Conservation (phyloP, 306 rosid species). For the Casuarina cunninghamiana region DNA sequence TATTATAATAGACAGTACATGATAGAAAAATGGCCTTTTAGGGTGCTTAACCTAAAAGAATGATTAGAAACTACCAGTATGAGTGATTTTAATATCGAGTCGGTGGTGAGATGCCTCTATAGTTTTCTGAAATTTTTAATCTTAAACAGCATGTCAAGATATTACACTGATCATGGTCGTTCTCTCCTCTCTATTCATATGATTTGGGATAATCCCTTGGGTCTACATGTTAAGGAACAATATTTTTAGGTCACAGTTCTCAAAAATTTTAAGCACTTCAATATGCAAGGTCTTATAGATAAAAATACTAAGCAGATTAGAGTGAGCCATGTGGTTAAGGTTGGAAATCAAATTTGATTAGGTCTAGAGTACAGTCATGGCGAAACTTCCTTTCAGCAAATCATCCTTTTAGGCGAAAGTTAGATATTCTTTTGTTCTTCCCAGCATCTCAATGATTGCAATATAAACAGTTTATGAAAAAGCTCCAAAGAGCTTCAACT, state of each 20-base stretch:
- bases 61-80: background rate
- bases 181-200: background rate
- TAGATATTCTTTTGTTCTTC: background rate
- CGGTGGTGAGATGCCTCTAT: background rate
- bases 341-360: background rate
- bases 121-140: too few species aligned
- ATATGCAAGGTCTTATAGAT: too few species aligned
- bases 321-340: too few species aligned
- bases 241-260: background rate
- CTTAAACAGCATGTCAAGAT: too few species aligned
- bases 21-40: background rate
- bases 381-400: background rate
- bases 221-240: background rate
- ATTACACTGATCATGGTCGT: background rate
- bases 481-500: too few species aligned
- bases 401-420: background rate
- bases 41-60: background rate
- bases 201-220: background rate
- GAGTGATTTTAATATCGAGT: background rate
- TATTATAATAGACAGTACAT: too few species aligned
- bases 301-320: too few species aligned
- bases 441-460: too few species aligned
- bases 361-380: background rate
- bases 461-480: too few species aligned
- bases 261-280: too few species aligned